Percentiles rank a stretch among this genome's conserved stretches.
These are phyloP conservation scores for Dactylellina leptospora DNA, from an alignment of 2,329 filamentous ascomycete species.

Conservation along the genomic window DNA sequence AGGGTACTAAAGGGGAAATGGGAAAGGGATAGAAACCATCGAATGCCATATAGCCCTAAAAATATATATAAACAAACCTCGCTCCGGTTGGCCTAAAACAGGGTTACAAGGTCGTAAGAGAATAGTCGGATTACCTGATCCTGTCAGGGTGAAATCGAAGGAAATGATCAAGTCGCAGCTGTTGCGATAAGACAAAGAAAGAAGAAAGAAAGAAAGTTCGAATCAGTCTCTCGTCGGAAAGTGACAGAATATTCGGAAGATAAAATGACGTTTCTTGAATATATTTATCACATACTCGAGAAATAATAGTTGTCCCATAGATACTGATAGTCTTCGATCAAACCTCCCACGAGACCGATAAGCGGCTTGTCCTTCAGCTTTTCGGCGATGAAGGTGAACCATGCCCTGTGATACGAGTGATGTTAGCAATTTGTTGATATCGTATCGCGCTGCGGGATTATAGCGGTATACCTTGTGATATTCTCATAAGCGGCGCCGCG, in stretches of 20 bases:
- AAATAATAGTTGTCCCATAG: slow-evolving; percentile 99
- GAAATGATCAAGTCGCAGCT: slow-evolving; percentile 45
- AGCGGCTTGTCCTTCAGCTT: slow-evolving; percentile 76
- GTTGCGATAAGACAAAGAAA: not conserved
- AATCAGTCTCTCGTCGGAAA: slow-evolving; percentile 47
- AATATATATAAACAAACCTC: too few species aligned
- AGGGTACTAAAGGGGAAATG: too few species aligned
- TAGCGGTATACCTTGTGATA: slow-evolving; percentile 70
- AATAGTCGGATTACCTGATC: slow-evolving; percentile 1
- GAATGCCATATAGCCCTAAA: too few species aligned
- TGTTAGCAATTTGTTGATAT: slow-evolving; percentile 53
- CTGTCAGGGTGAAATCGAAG: slow-evolving; percentile 33
- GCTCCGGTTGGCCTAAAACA: not conserved
- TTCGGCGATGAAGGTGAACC: slow-evolving; percentile 74
- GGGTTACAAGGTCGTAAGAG: not conserved
- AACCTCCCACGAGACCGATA: slow-evolving; percentile 80
- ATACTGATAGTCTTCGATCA: slow-evolving; percentile 96
- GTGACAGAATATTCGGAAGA: slow-evolving; percentile 21
- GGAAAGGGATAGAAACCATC: too few species aligned
- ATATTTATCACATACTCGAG: slow-evolving; percentile 61
- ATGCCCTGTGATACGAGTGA: slow-evolving; percentile 61
- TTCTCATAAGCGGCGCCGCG: slow-evolving; percentile 96
- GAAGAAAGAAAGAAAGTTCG: slow-evolving; percentile 6
- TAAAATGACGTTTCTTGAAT: slow-evolving; percentile 18
- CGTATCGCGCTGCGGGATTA: slow-evolving; percentile 53